Conservation (phyloP, 768 basidiomycete genomes). For the Naganishia friedmannii region DNA sequence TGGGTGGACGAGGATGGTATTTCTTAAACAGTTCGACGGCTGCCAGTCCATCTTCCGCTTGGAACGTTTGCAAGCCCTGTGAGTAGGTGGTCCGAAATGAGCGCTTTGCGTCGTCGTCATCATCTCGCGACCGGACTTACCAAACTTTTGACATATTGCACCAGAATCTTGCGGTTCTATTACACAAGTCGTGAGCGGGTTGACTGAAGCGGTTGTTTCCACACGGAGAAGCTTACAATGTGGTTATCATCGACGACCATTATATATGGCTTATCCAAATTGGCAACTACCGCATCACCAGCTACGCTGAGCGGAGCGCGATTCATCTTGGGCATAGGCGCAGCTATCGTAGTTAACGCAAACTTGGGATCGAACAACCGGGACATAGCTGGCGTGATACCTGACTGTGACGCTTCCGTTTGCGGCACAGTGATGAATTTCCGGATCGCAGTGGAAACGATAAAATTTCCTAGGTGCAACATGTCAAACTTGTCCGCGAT, state of each 20-base stretch:
- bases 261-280: conserved; percentile 1
- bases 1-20: background rate
- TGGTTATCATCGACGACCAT: conserved; percentile 16
- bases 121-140: background rate
- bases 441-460: background rate
- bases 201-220: background rate
- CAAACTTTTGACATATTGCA: conserved; percentile 6
- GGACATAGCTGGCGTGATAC: background rate
- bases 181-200: background rate
- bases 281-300: no score
- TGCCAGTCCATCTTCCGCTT: conserved; percentile 4
- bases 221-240: background rate
- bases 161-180: conserved; percentile 14
- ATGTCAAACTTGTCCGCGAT: conserved; percentile 6
- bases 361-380: background rate
- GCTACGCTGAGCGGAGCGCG: background rate
- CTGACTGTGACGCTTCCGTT: background rate
- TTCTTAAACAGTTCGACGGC: conserved; percentile 13
- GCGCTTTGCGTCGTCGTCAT: background rate
- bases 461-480: background rate
- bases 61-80: conserved; percentile 2
- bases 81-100: background rate
- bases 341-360: background rate
- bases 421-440: background rate
- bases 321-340: background rate